Conservation (phyloP, 2,329 filamentous ascomycete species). For the Talaromyces sp. region DNA sequence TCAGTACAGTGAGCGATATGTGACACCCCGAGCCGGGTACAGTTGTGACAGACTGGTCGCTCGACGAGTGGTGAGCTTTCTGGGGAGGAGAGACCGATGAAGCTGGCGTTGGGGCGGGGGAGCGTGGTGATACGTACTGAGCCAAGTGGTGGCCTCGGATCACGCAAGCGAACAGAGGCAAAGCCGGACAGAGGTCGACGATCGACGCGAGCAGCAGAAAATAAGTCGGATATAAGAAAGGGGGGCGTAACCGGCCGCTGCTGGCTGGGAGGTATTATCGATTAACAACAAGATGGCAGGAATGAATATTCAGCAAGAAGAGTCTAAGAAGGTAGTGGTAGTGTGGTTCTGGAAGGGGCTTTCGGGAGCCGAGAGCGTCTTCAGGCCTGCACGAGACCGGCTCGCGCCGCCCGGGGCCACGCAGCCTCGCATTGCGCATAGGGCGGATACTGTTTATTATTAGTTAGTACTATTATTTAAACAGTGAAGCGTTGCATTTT, state of each 20-base stretch:
- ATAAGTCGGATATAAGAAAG: neutral
- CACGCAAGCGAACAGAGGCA: neutral
- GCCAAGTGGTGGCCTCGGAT: neutral
- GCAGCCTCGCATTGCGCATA: neutral
- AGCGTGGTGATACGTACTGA: neutral
- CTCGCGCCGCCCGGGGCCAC: neutral
- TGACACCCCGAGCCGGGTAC: too few species aligned
- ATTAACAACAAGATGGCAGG: neutral
- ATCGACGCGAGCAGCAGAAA: neutral
- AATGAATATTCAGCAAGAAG: neutral
- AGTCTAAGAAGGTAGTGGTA: neutral
- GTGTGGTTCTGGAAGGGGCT: neutral
- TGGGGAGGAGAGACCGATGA: neutral
- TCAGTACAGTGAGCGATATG: neutral
- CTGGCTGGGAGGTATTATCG: neutral
- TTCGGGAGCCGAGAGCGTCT: neutral
- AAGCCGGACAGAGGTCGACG: neutral
- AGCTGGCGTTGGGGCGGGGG: neutral
- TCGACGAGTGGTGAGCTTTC: neutral
- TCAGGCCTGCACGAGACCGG: neutral
- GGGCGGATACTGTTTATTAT: neutral
- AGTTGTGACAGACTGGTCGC: neutral
- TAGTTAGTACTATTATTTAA: neutral
- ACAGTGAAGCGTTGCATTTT: neutral
- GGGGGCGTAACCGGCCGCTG: neutral